A percentile compares a stretch with the other conserved stretches of the same genome.
Conservation (phyloP, 1,284 basidiomycete species). For the Heterobasidion parviporum region DNA sequence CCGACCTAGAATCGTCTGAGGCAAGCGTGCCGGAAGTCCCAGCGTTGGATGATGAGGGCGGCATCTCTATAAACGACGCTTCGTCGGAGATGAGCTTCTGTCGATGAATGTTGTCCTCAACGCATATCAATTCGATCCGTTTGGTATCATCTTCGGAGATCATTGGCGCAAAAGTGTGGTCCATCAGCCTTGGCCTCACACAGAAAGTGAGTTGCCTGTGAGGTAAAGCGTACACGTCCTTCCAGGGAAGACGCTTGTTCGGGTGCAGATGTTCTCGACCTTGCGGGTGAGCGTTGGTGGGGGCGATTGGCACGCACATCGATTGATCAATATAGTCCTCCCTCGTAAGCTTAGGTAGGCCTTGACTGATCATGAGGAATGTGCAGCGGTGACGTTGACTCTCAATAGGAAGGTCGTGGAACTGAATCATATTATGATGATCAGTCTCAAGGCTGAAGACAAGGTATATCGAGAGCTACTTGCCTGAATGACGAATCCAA, state of each 20-base stretch:
- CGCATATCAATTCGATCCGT: too few species aligned
- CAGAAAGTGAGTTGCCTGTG: not conserved
- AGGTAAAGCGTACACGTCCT: not conserved
- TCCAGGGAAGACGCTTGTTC: not conserved
- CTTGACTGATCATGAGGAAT: not conserved
- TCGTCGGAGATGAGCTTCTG: too few species aligned
- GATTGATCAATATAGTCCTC: not conserved
- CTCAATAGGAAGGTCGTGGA: not conserved
- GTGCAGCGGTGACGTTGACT: not conserved
- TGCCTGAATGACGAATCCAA: not conserved
- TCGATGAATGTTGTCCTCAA: too few species aligned
- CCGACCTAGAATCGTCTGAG: too few species aligned
- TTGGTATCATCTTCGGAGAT: too few species aligned
- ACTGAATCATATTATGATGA: not conserved
- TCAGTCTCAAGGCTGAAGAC: not conserved
- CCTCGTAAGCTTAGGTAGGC: not conserved
- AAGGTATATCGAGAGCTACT: not conserved
- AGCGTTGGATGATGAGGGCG: too few species aligned
- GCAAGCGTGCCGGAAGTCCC: too few species aligned
- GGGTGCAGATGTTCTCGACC: not conserved
- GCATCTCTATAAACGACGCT: too few species aligned
- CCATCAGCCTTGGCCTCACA: too few species aligned
- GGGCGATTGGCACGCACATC: not conserved
- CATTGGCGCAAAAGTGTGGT: too few species aligned
- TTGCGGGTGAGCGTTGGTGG: not conserved